Evolutionary conservation across 2,329 filamentous ascomycete genomes (phyloP).

Genomic region (Pyrenophora teres): DNA sequence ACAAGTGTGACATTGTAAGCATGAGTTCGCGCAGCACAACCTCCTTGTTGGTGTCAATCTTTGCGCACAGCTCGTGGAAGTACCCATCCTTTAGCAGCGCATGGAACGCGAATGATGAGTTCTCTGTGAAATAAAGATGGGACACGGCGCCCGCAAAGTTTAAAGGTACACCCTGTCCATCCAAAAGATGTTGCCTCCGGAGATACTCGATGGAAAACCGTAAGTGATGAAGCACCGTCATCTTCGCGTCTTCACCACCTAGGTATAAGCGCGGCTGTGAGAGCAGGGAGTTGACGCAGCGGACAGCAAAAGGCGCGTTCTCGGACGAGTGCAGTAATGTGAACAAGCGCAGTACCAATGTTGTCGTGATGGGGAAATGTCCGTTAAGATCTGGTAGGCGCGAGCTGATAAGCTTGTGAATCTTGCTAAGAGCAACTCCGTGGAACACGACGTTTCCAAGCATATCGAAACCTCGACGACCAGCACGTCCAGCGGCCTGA

Average conservation of each 20-base stretch:
- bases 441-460: conserved; percentile 83
- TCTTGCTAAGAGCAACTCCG: conserved; percentile 63
- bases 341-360: conserved; percentile 70
- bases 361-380: conserved; percentile 78
- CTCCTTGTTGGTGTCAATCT: conserved; percentile 58
- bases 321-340: conserved; percentile 69
- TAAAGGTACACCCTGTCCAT: conserved; percentile 63
- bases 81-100: conserved; percentile 73
- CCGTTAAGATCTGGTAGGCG: conserved; percentile 74
- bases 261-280: conserved; percentile 73
- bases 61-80: conserved; percentile 66
- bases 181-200: conserved; percentile 69
- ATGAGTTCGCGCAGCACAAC: conserved; percentile 64
- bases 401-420: conserved; percentile 72
- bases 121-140: conserved; percentile 78
- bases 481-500: conserved; percentile 76
- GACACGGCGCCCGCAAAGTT: conserved; percentile 74
- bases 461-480: conserved; percentile 78
- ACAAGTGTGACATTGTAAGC: conserved; percentile 72
- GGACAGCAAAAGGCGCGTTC: conserved; percentile 64
- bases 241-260: conserved; percentile 69
- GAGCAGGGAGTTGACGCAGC: conserved; percentile 68
- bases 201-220: conserved; percentile 83
- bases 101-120: conserved; percentile 76
- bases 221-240: conserved; percentile 74